These are phyloP conservation scores for Galeopsis tetrahit DNA, from an alignment of 257 asterid genomes.

Conservation along the genomic window DNA sequence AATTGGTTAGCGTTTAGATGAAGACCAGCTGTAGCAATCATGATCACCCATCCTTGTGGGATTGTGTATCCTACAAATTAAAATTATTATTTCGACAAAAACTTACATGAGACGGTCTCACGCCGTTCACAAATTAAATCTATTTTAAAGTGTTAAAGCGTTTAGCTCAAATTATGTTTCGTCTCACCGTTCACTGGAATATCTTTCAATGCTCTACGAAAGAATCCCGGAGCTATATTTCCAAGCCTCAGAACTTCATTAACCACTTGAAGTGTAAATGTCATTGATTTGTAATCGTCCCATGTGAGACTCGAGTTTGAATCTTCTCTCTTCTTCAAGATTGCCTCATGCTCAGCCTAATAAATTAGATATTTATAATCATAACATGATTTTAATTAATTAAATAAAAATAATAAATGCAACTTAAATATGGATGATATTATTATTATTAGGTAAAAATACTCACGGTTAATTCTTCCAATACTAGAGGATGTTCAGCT, in stretches of 20 bases:
- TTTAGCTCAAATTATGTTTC: background rate
- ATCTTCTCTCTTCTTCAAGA: constrained; percentile 55
- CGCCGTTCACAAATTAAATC: no score
- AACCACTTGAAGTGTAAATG: constrained; percentile 74
- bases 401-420: background rate
- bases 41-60: constrained; percentile 76
- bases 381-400: no score
- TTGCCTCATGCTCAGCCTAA: constrained; percentile 72
- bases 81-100: no score
- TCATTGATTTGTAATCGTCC: constrained; percentile 80
- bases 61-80: constrained; percentile 65
- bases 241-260: constrained; percentile 80
- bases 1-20: constrained; percentile 57
- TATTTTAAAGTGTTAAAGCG: background rate
- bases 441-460: no score
- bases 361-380: no score
- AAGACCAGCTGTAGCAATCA: constrained; percentile 78
- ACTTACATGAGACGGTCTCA: no score
- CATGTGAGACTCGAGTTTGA: constrained; percentile 53
- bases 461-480: constrained; percentile 69
- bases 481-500: constrained; percentile 61
- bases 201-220: constrained; percentile 73
- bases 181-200: constrained; percentile 65
- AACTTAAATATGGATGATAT: background rate
- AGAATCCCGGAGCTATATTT: constrained; percentile 83